phyloP scores from a whole-genome alignment of 177 flowering plant species.

The Vitis hybrid region DNA sequence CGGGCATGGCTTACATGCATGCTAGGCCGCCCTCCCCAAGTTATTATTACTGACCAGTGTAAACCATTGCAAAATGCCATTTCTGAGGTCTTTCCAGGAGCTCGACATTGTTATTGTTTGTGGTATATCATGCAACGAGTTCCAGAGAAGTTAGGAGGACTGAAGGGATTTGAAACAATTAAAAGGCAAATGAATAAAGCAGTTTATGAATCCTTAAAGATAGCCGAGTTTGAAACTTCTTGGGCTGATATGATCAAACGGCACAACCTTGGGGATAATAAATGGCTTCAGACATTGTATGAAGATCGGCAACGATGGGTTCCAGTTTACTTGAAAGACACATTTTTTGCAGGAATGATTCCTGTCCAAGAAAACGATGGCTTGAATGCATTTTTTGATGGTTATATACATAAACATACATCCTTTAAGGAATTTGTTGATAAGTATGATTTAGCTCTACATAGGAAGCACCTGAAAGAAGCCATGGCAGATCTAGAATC shows the following conservation, averaged over 20 bases:
- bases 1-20: conserved; percentile 39
- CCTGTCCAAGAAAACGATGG: conserved; percentile 26
- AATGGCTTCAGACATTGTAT: conserved; percentile 34
- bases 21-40: conserved; percentile 29
- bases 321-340: conserved; percentile 40
- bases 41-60: conserved; percentile 36
- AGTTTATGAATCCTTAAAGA: conserved; percentile 34
- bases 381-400: conserved; percentile 33
- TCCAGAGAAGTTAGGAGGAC: conserved; percentile 39
- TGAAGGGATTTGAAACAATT: conserved; percentile 30
- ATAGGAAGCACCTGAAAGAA: conserved; percentile 43
- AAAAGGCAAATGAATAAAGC: conserved; percentile 24
- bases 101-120: conserved; percentile 31
- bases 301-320: conserved; percentile 33
- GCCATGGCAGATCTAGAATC: conserved; percentile 42
- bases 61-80: conserved; percentile 27
- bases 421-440: conserved; percentile 45
- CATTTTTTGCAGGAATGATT: conserved; percentile 40
- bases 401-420: conserved; percentile 43
- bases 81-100: conserved; percentile 34
- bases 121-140: conserved; percentile 37
- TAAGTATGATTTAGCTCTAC: conserved; percentile 44
- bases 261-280: conserved; percentile 28
- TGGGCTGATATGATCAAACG: conserved; percentile 34
- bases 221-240: conserved; percentile 34